Percentiles rank a stretch among this genome's conserved stretches.
These are phyloP conservation scores for Zymoseptoria pseudotritici DNA, from an alignment of 2,329 filamentous ascomycete genomes.

Conservation along the genomic window DNA sequence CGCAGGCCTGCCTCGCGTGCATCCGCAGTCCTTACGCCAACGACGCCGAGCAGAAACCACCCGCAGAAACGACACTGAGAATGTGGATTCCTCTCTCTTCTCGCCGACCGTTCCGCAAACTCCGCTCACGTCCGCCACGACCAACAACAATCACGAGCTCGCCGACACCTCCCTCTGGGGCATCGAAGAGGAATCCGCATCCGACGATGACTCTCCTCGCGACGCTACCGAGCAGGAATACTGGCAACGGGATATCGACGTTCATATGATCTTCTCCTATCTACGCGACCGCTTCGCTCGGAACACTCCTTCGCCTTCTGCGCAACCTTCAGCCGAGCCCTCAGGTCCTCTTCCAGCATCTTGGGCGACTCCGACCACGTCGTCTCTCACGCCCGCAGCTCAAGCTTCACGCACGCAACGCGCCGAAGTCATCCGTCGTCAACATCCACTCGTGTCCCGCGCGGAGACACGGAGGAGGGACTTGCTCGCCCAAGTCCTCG, in stretches of 20 bases:
- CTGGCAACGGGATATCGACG: conserved; percentile 88
- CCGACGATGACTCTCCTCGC: conserved; percentile 18
- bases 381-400: conserved; percentile 37
- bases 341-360: conserved; percentile 25
- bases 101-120: conserved; percentile 26
- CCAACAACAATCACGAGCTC: conserved; percentile 28
- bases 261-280: conserved; percentile 87
- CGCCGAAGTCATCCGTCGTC: conserved; percentile 75
- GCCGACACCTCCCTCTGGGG: conserved; percentile 55
- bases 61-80: conserved; percentile 13
- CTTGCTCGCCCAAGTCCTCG: background rate
- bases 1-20: conserved; percentile 57
- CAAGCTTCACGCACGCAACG: conserved; percentile 61
- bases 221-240: conserved; percentile 56
- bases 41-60: conserved; percentile 18
- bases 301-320: conserved; percentile 15
- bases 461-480: conserved; percentile 21
- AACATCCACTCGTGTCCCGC: conserved; percentile 75
- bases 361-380: conserved; percentile 27
- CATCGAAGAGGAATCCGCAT: conserved; percentile 53
- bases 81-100: conserved; percentile 18
- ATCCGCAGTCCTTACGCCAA: conserved; percentile 18
- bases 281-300: conserved; percentile 65
- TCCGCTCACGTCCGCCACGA: conserved; percentile 22
- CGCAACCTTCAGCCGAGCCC: conserved; percentile 16